Evolutionary conservation across 2,329 filamentous ascomycete genomes (phyloP), one percentile per base, ranked within the genome.

Genomic region (Mollisia scopiformis): DNA sequence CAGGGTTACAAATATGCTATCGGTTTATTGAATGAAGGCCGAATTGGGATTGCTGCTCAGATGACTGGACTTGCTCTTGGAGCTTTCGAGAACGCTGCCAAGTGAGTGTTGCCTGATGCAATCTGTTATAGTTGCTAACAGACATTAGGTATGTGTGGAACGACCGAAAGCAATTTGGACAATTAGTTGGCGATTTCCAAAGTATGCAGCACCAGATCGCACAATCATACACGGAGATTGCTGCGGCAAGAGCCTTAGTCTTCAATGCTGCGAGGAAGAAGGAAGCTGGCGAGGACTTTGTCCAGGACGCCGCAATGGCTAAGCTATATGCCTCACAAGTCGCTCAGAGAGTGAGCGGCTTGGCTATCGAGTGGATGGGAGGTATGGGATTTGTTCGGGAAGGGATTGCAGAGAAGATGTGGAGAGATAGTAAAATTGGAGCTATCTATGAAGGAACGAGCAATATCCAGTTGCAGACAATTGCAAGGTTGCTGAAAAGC

Each of bases 121-220:
- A 27, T 27, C 8, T 14, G 14, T 11, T 25, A 27, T 16, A 2
- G 23, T 35, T 55, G 50, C 64, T 72, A 65, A 72, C 52, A 30
- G 51, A 39, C 27, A 14, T 13, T 63, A 88, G 85, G 65, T 98
- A 99, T 79, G 93, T 93, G 68, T 99, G 93, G 93, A 98, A 98
- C 78, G 95, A 99, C 81, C 91, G 95, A 72, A 93, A 92, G 81
- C 95, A 99, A 80, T 99, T 99, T 74, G 94, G 95, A 68, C 84
- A 92, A 74, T 85, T 96, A 57, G 89, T 99, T 62, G 95, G 95
- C 72, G 91, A 96, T 76, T 99, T 99, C 85, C 95, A 99, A 79
- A 93, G 93, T 72, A 98, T 99, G 95, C 94, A 98, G 80, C 93
- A 97, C 81, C 95, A 99, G 81, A 89, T 99, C 65, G 95, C 95